Conservation (phyloP, 805 yeast genomes). For the Naumovozyma dairenensis region DNA sequence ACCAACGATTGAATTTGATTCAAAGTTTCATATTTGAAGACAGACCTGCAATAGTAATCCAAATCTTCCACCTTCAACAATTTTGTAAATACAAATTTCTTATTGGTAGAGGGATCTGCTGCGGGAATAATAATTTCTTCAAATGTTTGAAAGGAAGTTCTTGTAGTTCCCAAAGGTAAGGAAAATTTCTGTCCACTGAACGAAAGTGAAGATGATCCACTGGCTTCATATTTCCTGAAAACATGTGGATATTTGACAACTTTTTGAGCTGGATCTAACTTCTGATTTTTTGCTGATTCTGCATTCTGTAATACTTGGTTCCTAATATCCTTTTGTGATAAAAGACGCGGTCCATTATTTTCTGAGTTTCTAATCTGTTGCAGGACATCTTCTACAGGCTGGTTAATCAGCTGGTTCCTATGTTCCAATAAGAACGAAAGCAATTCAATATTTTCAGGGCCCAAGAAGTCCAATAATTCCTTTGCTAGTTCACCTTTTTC, state of each 20-base stretch:
- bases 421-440: slow-evolving; percentile 37
- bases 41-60: slow-evolving; percentile 72
- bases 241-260: slow-evolving; percentile 76
- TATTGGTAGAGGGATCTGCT: slow-evolving; percentile 44
- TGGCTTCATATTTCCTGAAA: slow-evolving; percentile 57
- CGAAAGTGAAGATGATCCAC: slow-evolving; percentile 47
- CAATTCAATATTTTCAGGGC: slow-evolving; percentile 77
- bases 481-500: slow-evolving; percentile 60
- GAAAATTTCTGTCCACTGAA: slow-evolving; percentile 72
- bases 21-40: slow-evolving; percentile 70
- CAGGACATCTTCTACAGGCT: slow-evolving; percentile 13
- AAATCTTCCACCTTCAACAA: slow-evolving; percentile 51
- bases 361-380: slow-evolving; percentile 14
- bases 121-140: slow-evolving; percentile 84
- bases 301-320: slow-evolving; percentile 44
- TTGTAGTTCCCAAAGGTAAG: slow-evolving; percentile 72
- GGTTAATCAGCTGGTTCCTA: slow-evolving; percentile 8
- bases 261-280: slow-evolving; percentile 36
- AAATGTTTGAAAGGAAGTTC: slow-evolving; percentile 47
- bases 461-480: slow-evolving; percentile 66
- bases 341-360: slow-evolving; percentile 24
- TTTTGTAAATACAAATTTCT: slow-evolving; percentile 31
- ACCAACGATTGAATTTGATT: slow-evolving; percentile 88
- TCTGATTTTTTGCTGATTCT: slow-evolving; percentile 38
- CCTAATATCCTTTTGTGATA: slow-evolving; percentile 48